These are phyloP conservation scores for Sugiyamaella qingdaonensis DNA, from an alignment of 805 yeast species.

Conservation along the genomic window DNA sequence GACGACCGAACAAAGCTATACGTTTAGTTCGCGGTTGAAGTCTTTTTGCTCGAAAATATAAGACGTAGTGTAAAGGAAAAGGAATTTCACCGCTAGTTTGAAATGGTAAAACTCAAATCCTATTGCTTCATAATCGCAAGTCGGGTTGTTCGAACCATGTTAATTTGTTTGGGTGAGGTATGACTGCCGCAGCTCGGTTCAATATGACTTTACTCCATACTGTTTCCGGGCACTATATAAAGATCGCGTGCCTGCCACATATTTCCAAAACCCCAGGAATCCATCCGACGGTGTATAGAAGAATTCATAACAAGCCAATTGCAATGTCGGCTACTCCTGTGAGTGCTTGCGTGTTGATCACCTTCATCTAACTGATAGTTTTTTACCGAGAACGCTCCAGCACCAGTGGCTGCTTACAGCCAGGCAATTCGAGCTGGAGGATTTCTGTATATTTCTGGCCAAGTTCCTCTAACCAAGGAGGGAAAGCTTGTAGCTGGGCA, in stretches of 20 bases:
- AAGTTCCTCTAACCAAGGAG: slow-evolving; percentile 78
- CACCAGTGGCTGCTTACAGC: slow-evolving; percentile 94
- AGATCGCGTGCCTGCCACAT: not conserved
- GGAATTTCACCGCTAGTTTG: too few relatives aligned
- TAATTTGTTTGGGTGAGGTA: not conserved
- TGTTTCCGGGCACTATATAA: not conserved
- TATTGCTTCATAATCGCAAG: not conserved
- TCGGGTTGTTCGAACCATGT: not conserved
- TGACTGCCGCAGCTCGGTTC: not conserved
- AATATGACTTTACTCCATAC: not conserved
- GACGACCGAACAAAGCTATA: too few relatives aligned
- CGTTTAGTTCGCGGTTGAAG: too few relatives aligned
- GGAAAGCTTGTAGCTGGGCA: slow-evolving; percentile 75
- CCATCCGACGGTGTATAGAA: not conserved
- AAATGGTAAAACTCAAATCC: too few relatives aligned
- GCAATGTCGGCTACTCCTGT: not conserved
- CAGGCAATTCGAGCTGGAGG: slow-evolving; percentile 90
- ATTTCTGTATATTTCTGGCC: slow-evolving; percentile 89
- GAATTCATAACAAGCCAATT: not conserved
- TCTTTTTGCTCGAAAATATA: too few relatives aligned
- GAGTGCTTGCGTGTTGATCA: not conserved
- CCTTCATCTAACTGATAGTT: slow-evolving; percentile 2
- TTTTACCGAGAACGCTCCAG: slow-evolving; percentile 58
- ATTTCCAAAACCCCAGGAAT: not conserved
- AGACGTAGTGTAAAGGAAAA: too few relatives aligned